These are phyloP conservation scores for Torrubiellomyces zombiae DNA, from an alignment of 2,329 filamentous ascomycete genomes.

Conservation along the genomic window DNA sequence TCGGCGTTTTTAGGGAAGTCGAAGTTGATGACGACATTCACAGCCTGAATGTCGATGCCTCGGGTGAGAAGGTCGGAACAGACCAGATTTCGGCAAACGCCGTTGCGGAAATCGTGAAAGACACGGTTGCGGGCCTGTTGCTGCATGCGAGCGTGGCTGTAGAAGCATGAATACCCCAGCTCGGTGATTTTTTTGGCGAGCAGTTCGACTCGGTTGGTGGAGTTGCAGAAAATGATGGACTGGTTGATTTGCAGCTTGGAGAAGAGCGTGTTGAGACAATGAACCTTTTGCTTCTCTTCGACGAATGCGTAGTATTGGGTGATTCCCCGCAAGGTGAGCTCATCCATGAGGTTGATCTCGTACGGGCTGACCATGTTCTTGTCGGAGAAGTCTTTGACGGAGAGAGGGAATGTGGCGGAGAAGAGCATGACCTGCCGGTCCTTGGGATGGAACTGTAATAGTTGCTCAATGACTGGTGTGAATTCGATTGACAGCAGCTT, in stretches of 20 bases:
- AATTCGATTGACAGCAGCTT: constrained; percentile 95
- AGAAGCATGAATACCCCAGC: constrained; percentile 97
- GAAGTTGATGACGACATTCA: constrained; percentile 99
- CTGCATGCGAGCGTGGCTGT: constrained; percentile 96
- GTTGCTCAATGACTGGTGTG: constrained; percentile 90
- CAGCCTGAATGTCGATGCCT: constrained; percentile 98
- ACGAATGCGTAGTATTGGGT: constrained; percentile 99
- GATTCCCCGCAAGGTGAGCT: constrained; percentile 92
- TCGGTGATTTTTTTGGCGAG: constrained; percentile 99
- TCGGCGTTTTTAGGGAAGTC: constrained; percentile 99
- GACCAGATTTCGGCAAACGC: constrained; percentile 92
- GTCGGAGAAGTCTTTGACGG: constrained; percentile 95
- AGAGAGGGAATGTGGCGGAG: constrained; percentile 91
- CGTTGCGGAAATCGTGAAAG: constrained; percentile 98
- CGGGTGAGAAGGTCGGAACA: constrained; percentile 95
- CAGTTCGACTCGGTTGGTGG: constrained; percentile 92
- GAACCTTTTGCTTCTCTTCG: constrained; percentile 97
- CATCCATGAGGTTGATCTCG: constrained; percentile 99
- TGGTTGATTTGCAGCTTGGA: constrained; percentile 99
- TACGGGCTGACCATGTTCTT: constrained; percentile 95
- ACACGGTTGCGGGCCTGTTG: constrained; percentile 95
- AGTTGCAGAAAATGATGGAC: constrained; percentile 99
- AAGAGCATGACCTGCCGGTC: constrained; percentile 99
- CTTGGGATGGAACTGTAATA: constrained; percentile 88
- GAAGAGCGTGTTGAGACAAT: constrained; percentile 96